Percentiles rank a stretch among this genome's conserved stretches.
Evolutionary conservation across 331 rosid genomes (phyloP).

Genomic region (Malus hybrid): DNA sequence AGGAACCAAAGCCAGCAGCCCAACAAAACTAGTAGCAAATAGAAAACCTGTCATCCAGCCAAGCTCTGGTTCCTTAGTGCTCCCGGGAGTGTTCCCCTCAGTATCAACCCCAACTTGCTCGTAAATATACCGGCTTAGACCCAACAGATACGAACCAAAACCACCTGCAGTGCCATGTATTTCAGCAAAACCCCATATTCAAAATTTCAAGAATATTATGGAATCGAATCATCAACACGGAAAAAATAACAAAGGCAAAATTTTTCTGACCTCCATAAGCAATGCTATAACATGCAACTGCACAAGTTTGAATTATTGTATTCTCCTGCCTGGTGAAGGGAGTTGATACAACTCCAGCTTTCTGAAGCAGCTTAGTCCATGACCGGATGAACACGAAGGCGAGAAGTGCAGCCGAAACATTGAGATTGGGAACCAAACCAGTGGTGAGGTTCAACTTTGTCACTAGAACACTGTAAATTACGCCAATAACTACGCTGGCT

Average conservation of each 20-base stretch:
- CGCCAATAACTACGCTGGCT: slow-evolving; percentile 61
- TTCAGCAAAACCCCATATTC: background rate
- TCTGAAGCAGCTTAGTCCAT: slow-evolving; percentile 77
- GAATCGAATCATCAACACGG: background rate
- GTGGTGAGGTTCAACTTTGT: slow-evolving; percentile 92
- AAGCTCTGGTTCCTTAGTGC: slow-evolving; percentile 78
- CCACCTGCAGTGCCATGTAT: slow-evolving; percentile 61
- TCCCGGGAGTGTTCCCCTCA: slow-evolving; percentile 66
- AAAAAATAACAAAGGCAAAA: background rate
- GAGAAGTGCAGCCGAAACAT: slow-evolving; percentile 90
- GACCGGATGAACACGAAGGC: slow-evolving; percentile 75
- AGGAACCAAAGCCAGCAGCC: slow-evolving; percentile 88
- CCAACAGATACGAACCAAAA: slow-evolving; percentile 92
- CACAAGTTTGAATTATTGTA: slow-evolving; percentile 89
- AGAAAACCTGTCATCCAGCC: slow-evolving; percentile 97
- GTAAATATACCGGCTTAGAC: slow-evolving; percentile 65
- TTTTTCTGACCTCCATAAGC: slow-evolving; percentile 71
- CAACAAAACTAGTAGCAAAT: slow-evolving; percentile 86
- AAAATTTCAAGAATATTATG: background rate
- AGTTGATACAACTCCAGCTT: slow-evolving; percentile 64
- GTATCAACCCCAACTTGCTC: slow-evolving; percentile 83
- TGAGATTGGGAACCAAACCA: slow-evolving; percentile 89
- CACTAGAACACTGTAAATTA: slow-evolving; percentile 76
- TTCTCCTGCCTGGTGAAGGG: slow-evolving; percentile 95
- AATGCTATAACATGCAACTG: slow-evolving; percentile 94